Evolutionary conservation across 352 stramenopile genomes (phyloP).

Genomic region (Pythium diclinum): DNA sequence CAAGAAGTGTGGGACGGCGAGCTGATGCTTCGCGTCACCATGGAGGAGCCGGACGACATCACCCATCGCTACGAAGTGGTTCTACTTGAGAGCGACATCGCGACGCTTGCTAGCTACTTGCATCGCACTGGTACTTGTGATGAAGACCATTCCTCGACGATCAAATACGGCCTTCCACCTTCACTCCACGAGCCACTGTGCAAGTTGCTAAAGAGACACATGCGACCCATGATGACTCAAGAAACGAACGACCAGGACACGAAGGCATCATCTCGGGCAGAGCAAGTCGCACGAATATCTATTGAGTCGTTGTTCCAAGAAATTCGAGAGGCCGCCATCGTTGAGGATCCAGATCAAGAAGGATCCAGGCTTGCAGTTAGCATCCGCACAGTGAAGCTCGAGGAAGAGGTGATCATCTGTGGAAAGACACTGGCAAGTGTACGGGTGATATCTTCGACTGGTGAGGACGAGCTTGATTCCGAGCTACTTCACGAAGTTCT

Average conservation of each 20-base stretch:
- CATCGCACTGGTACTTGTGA: slow-evolving; percentile 22
- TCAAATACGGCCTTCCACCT: slow-evolving; percentile 32
- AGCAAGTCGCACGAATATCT: slow-evolving; percentile 12
- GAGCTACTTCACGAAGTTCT: slow-evolving; percentile 6
- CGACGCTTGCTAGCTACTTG: slow-evolving; percentile 33
- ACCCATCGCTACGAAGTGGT: slow-evolving; percentile 32
- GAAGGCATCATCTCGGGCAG: neutral
- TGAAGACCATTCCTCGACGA: slow-evolving; percentile 13
- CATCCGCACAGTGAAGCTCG: neutral
- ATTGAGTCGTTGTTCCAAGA: slow-evolving; percentile 14
- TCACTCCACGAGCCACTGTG: slow-evolving; percentile 29
- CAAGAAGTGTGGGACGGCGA: slow-evolving; percentile 66
- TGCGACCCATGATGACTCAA: neutral
- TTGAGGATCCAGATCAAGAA: neutral
- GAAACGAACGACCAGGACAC: neutral
- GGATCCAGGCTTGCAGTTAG: neutral
- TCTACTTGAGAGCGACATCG: slow-evolving; percentile 36
- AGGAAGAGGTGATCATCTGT: neutral
- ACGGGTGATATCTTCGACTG: neutral
- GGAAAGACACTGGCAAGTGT: neutral
- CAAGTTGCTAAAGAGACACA: slow-evolving; percentile 32
- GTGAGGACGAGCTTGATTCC: neutral
- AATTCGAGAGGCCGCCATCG: neutral
- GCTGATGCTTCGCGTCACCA: slow-evolving; percentile 49
- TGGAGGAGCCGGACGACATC: slow-evolving; percentile 50